Evolutionary conservation across 306 rosid genomes (phyloP).

Genomic region (Oxytropis ochrocephala): DNA sequence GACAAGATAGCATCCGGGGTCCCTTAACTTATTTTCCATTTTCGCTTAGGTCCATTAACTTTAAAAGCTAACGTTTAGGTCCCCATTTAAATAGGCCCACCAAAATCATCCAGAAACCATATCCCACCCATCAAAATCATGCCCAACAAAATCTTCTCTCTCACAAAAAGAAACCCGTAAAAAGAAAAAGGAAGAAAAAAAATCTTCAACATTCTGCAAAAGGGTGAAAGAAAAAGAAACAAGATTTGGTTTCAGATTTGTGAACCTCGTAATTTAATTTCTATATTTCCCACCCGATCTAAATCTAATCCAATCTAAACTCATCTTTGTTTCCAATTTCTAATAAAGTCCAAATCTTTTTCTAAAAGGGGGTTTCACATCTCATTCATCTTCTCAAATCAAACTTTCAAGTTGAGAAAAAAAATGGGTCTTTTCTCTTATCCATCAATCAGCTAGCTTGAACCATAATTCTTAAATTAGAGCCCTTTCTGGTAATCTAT

Average conservation of each 20-base stretch:
- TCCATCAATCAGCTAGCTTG: slow-evolving; percentile 20
- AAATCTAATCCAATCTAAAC: background rate
- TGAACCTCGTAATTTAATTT: slow-evolving; percentile 3
- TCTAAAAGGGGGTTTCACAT: background rate
- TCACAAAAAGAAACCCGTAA: background rate
- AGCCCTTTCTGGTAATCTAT: too few relatives aligned
- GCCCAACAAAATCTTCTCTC: too few relatives aligned
- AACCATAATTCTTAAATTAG: too few relatives aligned
- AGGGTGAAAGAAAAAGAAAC: background rate
- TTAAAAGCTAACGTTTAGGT: too few relatives aligned
- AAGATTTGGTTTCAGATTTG: slow-evolving; percentile 9
- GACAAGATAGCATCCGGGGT: too few relatives aligned
- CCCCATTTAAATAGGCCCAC: too few relatives aligned
- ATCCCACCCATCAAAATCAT: too few relatives aligned
- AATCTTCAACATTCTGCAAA: slow-evolving; percentile 24
- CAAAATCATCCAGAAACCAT: too few relatives aligned
- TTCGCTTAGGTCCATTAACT: too few relatives aligned
- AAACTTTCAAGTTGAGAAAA: background rate
- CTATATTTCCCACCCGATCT: background rate
- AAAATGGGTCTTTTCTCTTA: background rate
- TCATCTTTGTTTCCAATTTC: slow-evolving; percentile 14
- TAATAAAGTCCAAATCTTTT: slow-evolving; percentile 3
- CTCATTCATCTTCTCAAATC: background rate
- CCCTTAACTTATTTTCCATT: too few relatives aligned
- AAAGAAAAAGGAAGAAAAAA: too few relatives aligned